Evolutionary conservation across 2,329 filamentous ascomycete genomes (phyloP).

Genomic region (Podosphaera fusca): DNA sequence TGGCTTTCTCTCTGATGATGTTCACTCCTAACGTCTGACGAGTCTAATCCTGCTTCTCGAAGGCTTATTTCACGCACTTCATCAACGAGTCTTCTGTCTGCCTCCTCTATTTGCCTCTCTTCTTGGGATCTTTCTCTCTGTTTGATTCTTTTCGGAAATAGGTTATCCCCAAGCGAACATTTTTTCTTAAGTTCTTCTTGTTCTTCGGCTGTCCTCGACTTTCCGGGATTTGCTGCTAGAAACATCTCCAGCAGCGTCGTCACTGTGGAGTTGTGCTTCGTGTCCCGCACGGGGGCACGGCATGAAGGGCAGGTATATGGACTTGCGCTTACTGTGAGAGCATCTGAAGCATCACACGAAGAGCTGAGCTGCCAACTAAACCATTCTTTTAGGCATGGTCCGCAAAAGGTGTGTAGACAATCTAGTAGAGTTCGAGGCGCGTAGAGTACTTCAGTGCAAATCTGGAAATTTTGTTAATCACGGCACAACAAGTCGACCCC

Average conservation of each 20-base stretch:
- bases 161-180: conserved; percentile 62
- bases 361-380: conserved; percentile 45
- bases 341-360: conserved; percentile 9
- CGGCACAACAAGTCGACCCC: conserved; percentile 1
- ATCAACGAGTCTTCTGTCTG: conserved; percentile 13
- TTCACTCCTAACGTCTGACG: conserved; percentile 10
- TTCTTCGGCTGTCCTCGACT: conserved; percentile 45
- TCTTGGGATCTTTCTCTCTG: conserved; percentile 27
- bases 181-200: conserved; percentile 51
- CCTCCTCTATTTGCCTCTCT: conserved; percentile 27
- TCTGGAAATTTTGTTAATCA: conserved; percentile 28
- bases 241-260: conserved; percentile 80
- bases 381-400: conserved; percentile 88
- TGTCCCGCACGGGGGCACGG: conserved; percentile 65
- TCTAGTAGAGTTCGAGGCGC: conserved; percentile 79
- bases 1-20: conserved; percentile 12
- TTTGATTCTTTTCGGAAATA: conserved; percentile 38
- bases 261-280: conserved; percentile 73
- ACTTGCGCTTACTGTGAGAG: conserved; percentile 8
- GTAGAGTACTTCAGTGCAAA: conserved; percentile 87
- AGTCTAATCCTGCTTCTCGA: conserved; percentile 34
- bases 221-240: conserved; percentile 54
- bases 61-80: conserved; percentile 21
- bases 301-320: conserved; percentile 82
- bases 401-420: conserved; percentile 90